Percentiles rank a stretch among this genome's conserved stretches.
Evolutionary conservation across 2,329 filamentous ascomycete genomes (phyloP).

Genomic region (Cladosporium sp.): DNA sequence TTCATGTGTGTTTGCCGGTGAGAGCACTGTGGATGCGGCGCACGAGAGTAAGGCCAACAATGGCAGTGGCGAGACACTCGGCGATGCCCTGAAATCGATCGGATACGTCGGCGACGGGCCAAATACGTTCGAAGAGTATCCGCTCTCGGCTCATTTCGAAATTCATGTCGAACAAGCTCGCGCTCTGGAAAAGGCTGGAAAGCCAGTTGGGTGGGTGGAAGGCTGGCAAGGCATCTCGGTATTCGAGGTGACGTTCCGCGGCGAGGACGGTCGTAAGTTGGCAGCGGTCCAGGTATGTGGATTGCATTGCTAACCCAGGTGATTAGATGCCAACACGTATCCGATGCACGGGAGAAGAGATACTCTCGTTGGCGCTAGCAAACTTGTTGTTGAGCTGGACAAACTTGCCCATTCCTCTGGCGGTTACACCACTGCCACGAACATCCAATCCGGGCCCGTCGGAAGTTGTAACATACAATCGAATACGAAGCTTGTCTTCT

Average conservation of each 20-base stretch:
- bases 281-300: neutral
- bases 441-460: slow-evolving; percentile 30
- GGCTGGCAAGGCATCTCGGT: slow-evolving; percentile 33
- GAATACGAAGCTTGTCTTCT: slow-evolving; percentile 31
- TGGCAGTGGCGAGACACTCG: slow-evolving; percentile 30
- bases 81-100: slow-evolving; percentile 36
- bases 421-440: slow-evolving; percentile 35
- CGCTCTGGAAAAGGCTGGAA: slow-evolving; percentile 26
- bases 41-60: slow-evolving; percentile 30
- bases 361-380: slow-evolving; percentile 31
- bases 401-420: slow-evolving; percentile 25
- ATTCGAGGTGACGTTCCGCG: slow-evolving; percentile 35
- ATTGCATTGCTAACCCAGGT: neutral
- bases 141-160: slow-evolving; percentile 34
- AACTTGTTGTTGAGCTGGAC: slow-evolving; percentile 32
- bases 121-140: slow-evolving; percentile 29
- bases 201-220: slow-evolving; percentile 31
- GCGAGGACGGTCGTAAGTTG: slow-evolving; percentile 34
- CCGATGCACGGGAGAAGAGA: slow-evolving; percentile 34
- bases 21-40: slow-evolving; percentile 31
- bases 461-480: slow-evolving; percentile 38
- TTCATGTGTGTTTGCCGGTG: slow-evolving; percentile 31
- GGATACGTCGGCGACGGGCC: slow-evolving; percentile 38
- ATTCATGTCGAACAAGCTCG: slow-evolving; percentile 33
- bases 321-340: slow-evolving; percentile 37